Evolutionary conservation across 352 stramenopile genomes (phyloP), one percentile per base, ranked within the genome.

Genomic region (Thraustochytrium sp.): DNA sequence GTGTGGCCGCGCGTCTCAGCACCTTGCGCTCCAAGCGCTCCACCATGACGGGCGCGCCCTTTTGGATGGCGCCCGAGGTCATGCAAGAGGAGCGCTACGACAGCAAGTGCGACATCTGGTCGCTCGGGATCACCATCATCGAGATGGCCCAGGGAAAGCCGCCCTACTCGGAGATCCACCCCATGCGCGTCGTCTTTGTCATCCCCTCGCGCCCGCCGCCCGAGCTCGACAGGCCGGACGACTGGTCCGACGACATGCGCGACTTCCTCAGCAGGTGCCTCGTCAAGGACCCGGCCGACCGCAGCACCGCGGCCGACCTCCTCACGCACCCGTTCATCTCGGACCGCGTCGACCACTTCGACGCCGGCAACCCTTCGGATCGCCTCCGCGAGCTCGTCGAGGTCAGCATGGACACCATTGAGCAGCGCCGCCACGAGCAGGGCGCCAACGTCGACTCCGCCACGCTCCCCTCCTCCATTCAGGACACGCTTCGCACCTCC

Each of bases 251-350:
- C 4, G 84, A 85, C 3, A 80, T 90, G 54, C 61, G 85, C 42
- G 83, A 88, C 61, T 91, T 91, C 56, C 64, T 91, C 1, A 26
- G 9, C 29, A 18, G 49, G 37, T 91, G 87, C 64, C 77, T 92
- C 34, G 42, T 82, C 31, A 90, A 90, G 42, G 82, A 91, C 54
- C 86, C 87, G 13, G 83, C 54, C 42, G 51, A 87, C 21, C 72
- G 88, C 23, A 76, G 82, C 51, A 54, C 80, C 38, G 85, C 62
- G 54, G 34, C 72, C 37, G 78, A 87, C 16, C 85, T 92, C 37
- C 59, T 91, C 36, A 51, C 72, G 59, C 85, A 88, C 34, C 72
- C 76, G 11, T 90, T 80, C 26, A 34, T 80, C 37, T 61, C 53
- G 1, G 16, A 84, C 29, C 40, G 29, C 29, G 26, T 77, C 34